Conservation (phyloP, 2,329 filamentous ascomycete species). For the Orbilia quercus region DNA sequence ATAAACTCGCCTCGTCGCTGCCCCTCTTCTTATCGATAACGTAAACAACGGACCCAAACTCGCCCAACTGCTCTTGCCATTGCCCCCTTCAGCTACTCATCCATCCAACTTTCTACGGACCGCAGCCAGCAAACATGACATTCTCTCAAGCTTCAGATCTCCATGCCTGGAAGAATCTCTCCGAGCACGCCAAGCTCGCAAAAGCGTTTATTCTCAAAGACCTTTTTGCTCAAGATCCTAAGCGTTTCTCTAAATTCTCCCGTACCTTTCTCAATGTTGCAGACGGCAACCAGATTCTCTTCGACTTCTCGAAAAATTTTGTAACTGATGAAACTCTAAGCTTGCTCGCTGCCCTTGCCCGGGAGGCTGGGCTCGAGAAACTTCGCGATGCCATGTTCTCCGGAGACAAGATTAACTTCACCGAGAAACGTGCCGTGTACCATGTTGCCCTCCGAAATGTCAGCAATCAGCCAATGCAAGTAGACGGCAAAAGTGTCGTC, state of each 20-base stretch:
- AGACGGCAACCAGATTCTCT: conserved; percentile 86
- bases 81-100: not conserved
- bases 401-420: conserved; percentile 99
- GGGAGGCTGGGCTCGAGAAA: conserved; percentile 89
- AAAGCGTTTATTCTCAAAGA: conserved; percentile 93
- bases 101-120: not conserved
- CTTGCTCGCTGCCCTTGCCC: conserved; percentile 86
- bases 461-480: conserved; percentile 76
- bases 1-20: not conserved
- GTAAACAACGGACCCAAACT: not conserved
- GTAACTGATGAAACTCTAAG: conserved; percentile 84
- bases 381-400: conserved; percentile 97
- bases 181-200: conserved; percentile 84
- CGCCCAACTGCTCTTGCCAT: not conserved
- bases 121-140: conserved; percentile 28
- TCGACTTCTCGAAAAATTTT: conserved; percentile 99
- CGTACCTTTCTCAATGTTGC: conserved; percentile 82
- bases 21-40: conserved; percentile 44
- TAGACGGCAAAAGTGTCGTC: conserved; percentile 76
- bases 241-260: conserved; percentile 90
- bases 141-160: conserved; percentile 89
- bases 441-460: conserved; percentile 94
- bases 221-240: conserved; percentile 86
- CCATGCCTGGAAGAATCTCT: conserved; percentile 87
- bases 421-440: conserved; percentile 94